Base-by-base conservation (phyloP, 169 alveolate species). In the Plasmodium coatneyi region DNA sequence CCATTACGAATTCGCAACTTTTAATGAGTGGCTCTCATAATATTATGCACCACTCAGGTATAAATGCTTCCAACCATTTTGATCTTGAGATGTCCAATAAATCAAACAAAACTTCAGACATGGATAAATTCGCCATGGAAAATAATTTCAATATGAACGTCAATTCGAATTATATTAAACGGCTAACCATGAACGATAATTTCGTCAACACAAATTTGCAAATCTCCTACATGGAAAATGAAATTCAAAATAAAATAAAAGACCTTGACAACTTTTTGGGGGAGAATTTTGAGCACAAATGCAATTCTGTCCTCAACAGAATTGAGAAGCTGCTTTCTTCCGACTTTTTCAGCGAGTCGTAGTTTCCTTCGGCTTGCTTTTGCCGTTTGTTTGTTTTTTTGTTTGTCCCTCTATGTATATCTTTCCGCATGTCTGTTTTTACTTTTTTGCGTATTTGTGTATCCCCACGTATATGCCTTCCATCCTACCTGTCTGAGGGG, bases 191-290 rank as follows among this genome's bases (percentile, higher is more conserved):
- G 94, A 89, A 79, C 28, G 76, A 80, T 19, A 78, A 89, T 79
- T 89, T 56, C 71, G 94, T 79, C 46, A 89, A 89, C 72, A 60
- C 82, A n/a, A 81, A 89, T 72, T 89, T 89, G 71, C 94, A 89
- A 32, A 89, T 89, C 43, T 89, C 94, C 19, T 89, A 89, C 49
- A 89, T 79, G 25, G 94, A 89, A 79, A 89, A 89, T 89, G 94
- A 89, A 78, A 79, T 89, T 39, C 94, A 89, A 89, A 79, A 79
- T 28, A 89, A 79, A 56, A 89, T 89, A 56, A 89, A 89, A 52
- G 84, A 78, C 22, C 66, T 89, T 60, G 94, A 89, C 70, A 79
- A 34, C 39, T 71, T 43, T 5, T n/a, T 78, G 36, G 89, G 94
- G 22, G 22, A 41, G 49, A 28, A 16, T 6, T 89, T 89, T 79